Evolutionary conservation across 768 basidiomycete genomes (phyloP), one percentile per base, ranked within the genome.

Genomic region (Gloeostereum incarnatum): DNA sequence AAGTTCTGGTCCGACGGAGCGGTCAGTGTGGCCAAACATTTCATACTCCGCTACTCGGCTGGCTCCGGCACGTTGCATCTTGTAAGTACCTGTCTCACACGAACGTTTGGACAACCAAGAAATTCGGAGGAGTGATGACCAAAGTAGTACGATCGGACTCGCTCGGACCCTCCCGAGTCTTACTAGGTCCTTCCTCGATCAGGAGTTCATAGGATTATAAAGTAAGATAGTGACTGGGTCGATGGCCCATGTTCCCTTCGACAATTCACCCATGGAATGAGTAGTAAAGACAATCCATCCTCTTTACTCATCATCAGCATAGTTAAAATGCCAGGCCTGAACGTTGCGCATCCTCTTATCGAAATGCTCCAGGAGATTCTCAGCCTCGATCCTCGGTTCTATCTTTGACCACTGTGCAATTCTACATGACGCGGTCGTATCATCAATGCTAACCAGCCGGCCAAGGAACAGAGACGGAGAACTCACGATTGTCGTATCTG

Each of bases 401-500:
- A 38, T 29, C 23, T 41, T 42, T 7, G 59, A 53, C 63, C 63
- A 67, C 39, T 52, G 45, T 13, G 45, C n/a, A 35, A 66, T 60
- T 39, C 65, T 65, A 36, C n/a, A n/a, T n/a, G 8, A 8, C 34
- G 17, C 13, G 35, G 36, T 23, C 32, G 35, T 34, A 11, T 19
- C 7, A 20, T 22, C 11, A 32, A 17, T 21, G 13, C 24, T 38
- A 34, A 24, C 11, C 35, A 24, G 6, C 30, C 37, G 17, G 25
- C 31, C 36, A 38, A 36, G 9, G 20, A 33, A 35, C 19, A 10
- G 31, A 33, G 32, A 36, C 22, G 9, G 18, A 35, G 20, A 17
- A 50, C 63, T 47, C 45, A 71, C 71, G 61, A 59, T 39, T 61
- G 47, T 20, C 61, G 63, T 41, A 71, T 69, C 39, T 55, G 58